Evolutionary conservation across 1,284 basidiomycete species (phyloP).

Genomic region (Cutaneotrichosporon cutaneum): DNA sequence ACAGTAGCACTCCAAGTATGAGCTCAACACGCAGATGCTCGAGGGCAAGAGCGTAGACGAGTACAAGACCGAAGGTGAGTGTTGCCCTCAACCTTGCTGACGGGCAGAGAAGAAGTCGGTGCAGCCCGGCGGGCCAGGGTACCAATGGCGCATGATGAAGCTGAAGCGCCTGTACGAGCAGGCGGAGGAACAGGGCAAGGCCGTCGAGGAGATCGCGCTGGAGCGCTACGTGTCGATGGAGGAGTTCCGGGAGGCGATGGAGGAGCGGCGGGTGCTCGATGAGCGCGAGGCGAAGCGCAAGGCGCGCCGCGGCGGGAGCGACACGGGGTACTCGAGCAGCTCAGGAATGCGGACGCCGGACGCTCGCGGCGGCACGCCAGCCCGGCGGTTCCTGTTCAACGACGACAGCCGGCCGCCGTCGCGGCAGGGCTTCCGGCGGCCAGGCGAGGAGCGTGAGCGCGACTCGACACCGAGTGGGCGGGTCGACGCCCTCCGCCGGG

Average conservation of each 20-base stretch:
- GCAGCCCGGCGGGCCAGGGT: constrained; percentile 83
- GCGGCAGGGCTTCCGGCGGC: constrained; percentile 73
- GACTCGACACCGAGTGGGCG: constrained; percentile 44
- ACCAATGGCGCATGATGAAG: constrained; percentile 97
- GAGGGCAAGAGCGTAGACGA: constrained; percentile 63
- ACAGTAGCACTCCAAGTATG: constrained; percentile 55
- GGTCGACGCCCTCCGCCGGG: constrained; percentile 41
- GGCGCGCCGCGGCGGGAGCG: constrained; percentile 46
- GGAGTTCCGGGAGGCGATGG: constrained; percentile 82
- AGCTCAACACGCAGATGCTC: constrained; percentile 75
- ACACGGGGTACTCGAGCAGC: constrained; percentile 57
- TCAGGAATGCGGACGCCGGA: constrained; percentile 50
- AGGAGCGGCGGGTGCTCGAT: constrained; percentile 80
- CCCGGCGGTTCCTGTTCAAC: constrained; percentile 52
- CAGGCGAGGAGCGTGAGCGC: constrained; percentile 59
- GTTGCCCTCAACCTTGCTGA: neutral
- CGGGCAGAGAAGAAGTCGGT: constrained; percentile 53
- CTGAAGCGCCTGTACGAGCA: constrained; percentile 83
- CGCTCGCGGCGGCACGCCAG: constrained; percentile 47
- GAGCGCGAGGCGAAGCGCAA: constrained; percentile 65
- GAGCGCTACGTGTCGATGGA: constrained; percentile 83
- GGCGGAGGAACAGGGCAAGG: constrained; percentile 74
- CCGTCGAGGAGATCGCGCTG: constrained; percentile 77
- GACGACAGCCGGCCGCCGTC: constrained; percentile 59
- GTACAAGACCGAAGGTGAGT: constrained; percentile 57